Base-by-base conservation (phyloP, 2,329 filamentous ascomycete genomes). In the Penicillium sp. region DNA sequence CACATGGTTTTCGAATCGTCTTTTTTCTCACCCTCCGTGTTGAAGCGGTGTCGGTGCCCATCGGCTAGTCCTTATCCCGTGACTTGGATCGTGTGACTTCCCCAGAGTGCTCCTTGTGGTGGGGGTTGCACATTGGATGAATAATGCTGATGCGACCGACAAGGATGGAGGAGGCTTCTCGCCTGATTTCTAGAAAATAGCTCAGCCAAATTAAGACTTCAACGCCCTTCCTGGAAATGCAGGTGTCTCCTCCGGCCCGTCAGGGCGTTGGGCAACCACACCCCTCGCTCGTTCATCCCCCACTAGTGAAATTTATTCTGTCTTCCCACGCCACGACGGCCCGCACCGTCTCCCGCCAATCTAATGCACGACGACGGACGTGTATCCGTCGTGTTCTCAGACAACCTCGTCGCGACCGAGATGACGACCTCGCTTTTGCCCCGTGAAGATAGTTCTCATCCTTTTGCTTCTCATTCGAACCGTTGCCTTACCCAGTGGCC, bases 311-410 rank as follows among this genome's bases (percentile, higher is more conserved):
- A 57, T 57, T 50, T 66, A 63, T 66, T 65, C 31, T 49, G 48
- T 64, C 65, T 64, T 67, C 60, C 60, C 63, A 70, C 66, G 66
- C 69, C 64, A 71, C 62, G 67, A 70, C 70, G 69, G 70, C 57
- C 69, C 69, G 69, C 69, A 59, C 70, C 70, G 70, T 69, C 68
- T 71, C 69, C 70, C 69, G 69, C 66, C 67, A 70, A 71, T 71
- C 69, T 69, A 66, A 70, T 70, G 70, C 70, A 71, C 66, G 65
- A 70, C 26, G 26, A 26, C 26, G 26, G 26, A 26, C 59, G 66
- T 64, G 64, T 67, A 66, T 47, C 53, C 47, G 53, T 61, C 30
- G 62, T 64, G 55, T 64, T 59, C 45, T 55, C 60, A 63, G 53
- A 55, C 41, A 58, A 45, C 29, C 50, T 60, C 44, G 15, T 31